Percentiles rank a stretch among this genome's conserved stretches.
These are phyloP conservation scores for Ceriops tagal DNA, from an alignment of 345 rosid genomes.

Conservation along the genomic window DNA sequence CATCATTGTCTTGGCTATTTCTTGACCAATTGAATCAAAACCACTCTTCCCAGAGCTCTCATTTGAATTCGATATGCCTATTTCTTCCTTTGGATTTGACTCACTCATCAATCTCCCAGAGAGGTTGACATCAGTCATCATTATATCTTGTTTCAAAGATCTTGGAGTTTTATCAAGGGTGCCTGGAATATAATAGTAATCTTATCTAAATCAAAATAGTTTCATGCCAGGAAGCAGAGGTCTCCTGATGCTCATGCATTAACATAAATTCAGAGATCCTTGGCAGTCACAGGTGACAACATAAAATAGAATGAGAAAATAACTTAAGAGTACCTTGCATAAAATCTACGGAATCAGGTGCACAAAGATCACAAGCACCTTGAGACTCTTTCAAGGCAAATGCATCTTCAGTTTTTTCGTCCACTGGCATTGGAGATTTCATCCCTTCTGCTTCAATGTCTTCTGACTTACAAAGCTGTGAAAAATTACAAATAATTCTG, in stretches of 20 bases:
- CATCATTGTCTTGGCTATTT: conserved; percentile 68
- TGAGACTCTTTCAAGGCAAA: conserved; percentile 27
- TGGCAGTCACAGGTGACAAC: conserved; percentile 15
- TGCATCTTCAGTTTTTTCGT: conserved; percentile 30
- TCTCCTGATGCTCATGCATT: conserved; percentile 13
- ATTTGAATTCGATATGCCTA: conserved; percentile 36
- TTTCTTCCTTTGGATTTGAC: conserved; percentile 42
- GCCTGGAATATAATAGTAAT: conserved; percentile 26
- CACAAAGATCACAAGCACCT: conserved; percentile 39
- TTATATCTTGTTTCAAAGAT: conserved; percentile 31
- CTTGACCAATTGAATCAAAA: conserved; percentile 55
- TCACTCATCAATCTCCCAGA: conserved; percentile 39
- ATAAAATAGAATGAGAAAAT: conserved; percentile 8
- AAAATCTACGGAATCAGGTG: conserved; percentile 56
- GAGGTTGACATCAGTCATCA: conserved; percentile 22
- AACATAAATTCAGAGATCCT: conserved; percentile 8
- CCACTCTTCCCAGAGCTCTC: conserved; percentile 42
- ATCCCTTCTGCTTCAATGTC: conserved; percentile 25
- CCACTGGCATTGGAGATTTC: conserved; percentile 17
- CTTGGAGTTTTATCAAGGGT: conserved; percentile 18
- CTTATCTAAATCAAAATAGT: conserved; percentile 37
- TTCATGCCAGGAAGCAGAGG: conserved; percentile 14
- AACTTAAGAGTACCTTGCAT: conserved; percentile 46
- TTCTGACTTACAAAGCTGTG: conserved; percentile 57
- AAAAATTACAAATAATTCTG: conserved; percentile 37